Base-by-base conservation (phyloP, 2,329 filamentous ascomycete genomes). In the Cryphonectria radicalis region DNA sequence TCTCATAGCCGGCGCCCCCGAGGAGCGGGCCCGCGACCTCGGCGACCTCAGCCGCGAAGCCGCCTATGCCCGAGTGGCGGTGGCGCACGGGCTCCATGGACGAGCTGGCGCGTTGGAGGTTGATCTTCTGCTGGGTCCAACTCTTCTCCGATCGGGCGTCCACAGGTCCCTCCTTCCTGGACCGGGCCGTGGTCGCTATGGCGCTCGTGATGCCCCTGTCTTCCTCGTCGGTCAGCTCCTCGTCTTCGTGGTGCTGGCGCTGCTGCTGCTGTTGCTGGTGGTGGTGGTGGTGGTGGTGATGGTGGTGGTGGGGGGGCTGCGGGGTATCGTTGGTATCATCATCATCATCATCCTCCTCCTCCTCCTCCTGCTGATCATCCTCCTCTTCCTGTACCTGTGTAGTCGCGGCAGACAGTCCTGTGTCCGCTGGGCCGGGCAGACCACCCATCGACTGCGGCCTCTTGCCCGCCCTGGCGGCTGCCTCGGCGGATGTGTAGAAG, bases 121-220 rank as follows among this genome's bases (percentile, higher is more conserved):
- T 91, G 19, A 94, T 83, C 76, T 94, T 94, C 78, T 93, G 91
- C 80, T 93, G 91, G 0, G 91, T 93, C 19, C 92, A 86, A 68
- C 90, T 92, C 74, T 88, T 85, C 72, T 89, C 86, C 0, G 86
- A 85, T 0, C 84, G 79, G 0, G 82, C 81, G 1, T 81, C 80
- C 80, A 74, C 82, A 80, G 75, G 76, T 78, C 79, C 77, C 82
- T 83, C 37, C 84, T 76, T 76, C 35, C 76, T 68, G 10, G 73
- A 40, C 35, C 73, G 76, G 11, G 71, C 64, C 28, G 74, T 70
- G 25, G 73, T 73, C 42, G 71, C 69, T 63, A 72, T 70, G 17
- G 73, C 75, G 55, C 59, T 73, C 17, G 70, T 67, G 43, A 73
- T 85, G 70, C 85, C 86, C 19, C 79, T 80, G 57, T 81, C 80